Base-by-base conservation (phyloP, 208 protist species). In the Trypanosoma brucei region DNA sequence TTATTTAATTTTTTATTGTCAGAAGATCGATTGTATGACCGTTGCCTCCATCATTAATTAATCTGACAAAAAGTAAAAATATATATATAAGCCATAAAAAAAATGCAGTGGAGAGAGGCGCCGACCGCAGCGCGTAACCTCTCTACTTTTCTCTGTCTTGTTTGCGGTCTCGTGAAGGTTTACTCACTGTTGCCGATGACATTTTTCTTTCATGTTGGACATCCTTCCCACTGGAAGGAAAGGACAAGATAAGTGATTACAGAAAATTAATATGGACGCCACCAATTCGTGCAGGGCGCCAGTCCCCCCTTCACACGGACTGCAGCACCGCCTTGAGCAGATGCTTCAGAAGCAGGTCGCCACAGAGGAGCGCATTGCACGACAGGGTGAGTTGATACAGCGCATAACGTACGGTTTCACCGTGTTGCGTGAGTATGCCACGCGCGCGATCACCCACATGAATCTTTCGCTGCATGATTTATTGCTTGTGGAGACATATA, bases 391-490 rank as follows among this genome's bases (percentile, higher is more conserved):
- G 1, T 22, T 62, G 11, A 64, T 80, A 42, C 68, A 69, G 46
- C 58, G 55, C 7, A 65, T 76, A 1, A 45, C 58, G 33, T 58
- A 68, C 2, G 65, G 51, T 22, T 69, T 73, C 51, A 11, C 75
- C 2, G 37, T 70, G 55, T 39, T 68, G 35, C 65, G 59, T 22
- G 59, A 42, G 9, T 62, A 59, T 58, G 67, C 59, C 0, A 33
- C 60, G 0, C 67, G 38, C 37, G 9, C 50, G 13, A 52, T 65
- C 0, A 22, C 66, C 7, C 8, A 11, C 6, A 11, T 46, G 8
- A 62, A 77, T 49, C 49, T 78, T 36, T 73, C 78, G 6, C 59
- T 84, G 14, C 70, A 84, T 49, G 78, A 84, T 61, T 62, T 84
- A 34, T 67, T 83, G 9, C 4, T 62, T 30, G 45, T 68, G 3